A percentile compares a stretch with the other conserved stretches of the same genome.
Evolutionary conservation across 257 asterid species (phyloP).

Genomic region (Parsonsia alboflavescens): DNA sequence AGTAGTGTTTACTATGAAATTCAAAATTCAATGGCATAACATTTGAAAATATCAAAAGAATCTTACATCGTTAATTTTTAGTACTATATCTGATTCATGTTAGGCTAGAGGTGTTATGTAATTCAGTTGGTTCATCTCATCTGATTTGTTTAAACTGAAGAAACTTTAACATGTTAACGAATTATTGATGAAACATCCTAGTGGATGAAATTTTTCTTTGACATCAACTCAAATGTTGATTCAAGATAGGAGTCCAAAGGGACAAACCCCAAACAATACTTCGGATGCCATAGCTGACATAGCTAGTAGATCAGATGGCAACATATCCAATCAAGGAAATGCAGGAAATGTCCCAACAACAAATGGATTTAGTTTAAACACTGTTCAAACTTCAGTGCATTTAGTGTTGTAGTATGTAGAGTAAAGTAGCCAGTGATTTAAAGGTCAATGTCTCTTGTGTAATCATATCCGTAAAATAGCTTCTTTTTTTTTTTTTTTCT

Average conservation of each 20-base stretch:
- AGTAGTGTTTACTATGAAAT: not conserved
- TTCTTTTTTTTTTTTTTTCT: not conserved
- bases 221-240: not conserved
- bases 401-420: too few species aligned
- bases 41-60: too few species aligned
- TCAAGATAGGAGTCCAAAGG: constrained; percentile 52
- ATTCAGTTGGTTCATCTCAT: not conserved
- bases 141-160: not conserved
- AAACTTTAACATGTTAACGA: not conserved
- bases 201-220: constrained; percentile 7
- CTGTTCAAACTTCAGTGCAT: too few species aligned
- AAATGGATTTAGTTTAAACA: constrained; percentile 43
- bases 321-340: constrained; percentile 29
- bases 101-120: not conserved
- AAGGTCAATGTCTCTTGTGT: not conserved
- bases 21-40: too few species aligned
- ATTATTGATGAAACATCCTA: not conserved
- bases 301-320: constrained; percentile 27
- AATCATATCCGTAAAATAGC: not conserved
- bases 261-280: constrained; percentile 30
- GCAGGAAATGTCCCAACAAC: constrained; percentile 23
- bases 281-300: constrained; percentile 39
- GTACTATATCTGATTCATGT: not conserved
- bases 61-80: not conserved
- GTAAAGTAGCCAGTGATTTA: not conserved